Conservation (phyloP, 352 stramenopile species). For the Phytopythium cucurbitacearum region DNA sequence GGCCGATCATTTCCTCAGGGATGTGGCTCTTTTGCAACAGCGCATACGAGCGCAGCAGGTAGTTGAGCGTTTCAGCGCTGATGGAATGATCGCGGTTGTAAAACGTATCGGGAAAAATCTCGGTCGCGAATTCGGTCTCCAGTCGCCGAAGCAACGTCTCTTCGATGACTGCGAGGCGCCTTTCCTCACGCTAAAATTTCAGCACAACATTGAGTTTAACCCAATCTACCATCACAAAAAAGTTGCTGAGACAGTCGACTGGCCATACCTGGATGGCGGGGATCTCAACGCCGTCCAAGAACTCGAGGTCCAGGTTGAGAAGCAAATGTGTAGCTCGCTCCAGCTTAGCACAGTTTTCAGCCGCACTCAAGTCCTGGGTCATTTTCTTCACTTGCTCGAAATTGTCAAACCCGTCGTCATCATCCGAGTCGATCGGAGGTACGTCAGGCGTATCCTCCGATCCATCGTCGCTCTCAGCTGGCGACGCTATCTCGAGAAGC, state of each 20-base stretch:
- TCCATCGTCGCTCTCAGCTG: slow-evolving; percentile 19
- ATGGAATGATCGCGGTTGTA: slow-evolving; percentile 80
- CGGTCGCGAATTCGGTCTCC: slow-evolving; percentile 81
- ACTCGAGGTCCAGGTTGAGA: slow-evolving; percentile 75
- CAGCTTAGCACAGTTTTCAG: slow-evolving; percentile 64
- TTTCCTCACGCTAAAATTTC: slow-evolving; percentile 51
- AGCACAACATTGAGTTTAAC: background rate
- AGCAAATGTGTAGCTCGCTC: slow-evolving; percentile 72
- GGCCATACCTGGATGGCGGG: slow-evolving; percentile 51
- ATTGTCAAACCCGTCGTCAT: slow-evolving; percentile 70
- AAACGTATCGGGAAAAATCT: slow-evolving; percentile 86
- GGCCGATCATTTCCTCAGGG: slow-evolving; percentile 78
- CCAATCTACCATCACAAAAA: background rate
- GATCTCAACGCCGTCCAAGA: slow-evolving; percentile 66
- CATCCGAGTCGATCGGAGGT: slow-evolving; percentile 15
- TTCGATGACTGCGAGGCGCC: slow-evolving; percentile 62
- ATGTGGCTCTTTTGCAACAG: slow-evolving; percentile 70
- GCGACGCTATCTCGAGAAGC: slow-evolving; percentile 58
- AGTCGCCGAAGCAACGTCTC: slow-evolving; percentile 65
- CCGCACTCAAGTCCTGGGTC: slow-evolving; percentile 24
- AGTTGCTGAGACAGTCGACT: background rate
- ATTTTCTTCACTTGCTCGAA: slow-evolving; percentile 51
- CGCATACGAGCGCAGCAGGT: slow-evolving; percentile 72
- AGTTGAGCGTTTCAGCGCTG: slow-evolving; percentile 55
- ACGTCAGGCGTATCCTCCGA: slow-evolving; percentile 6